A percentile compares a stretch with the other conserved stretches of the same genome.
phyloP scores from a whole-genome alignment of 805 yeast species.

The Candida cerambycidarum region DNA sequence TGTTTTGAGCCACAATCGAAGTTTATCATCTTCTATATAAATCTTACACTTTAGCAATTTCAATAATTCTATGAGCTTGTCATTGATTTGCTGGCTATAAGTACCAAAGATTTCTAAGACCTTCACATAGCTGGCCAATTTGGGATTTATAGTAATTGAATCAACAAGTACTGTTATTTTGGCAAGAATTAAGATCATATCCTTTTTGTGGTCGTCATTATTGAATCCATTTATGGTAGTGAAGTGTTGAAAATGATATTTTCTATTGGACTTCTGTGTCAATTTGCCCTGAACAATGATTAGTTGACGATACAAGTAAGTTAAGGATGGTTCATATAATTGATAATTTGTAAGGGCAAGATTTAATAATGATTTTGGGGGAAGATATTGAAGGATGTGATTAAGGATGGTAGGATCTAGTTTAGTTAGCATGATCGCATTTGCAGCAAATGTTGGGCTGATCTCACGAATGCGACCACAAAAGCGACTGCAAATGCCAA shows the following conservation, averaged over 20 bases:
- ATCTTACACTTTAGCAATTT: conserved; percentile 7
- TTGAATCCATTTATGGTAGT: conserved; percentile 22
- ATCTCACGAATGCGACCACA: no score
- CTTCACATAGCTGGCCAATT: conserved; percentile 19
- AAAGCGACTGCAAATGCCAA: no score
- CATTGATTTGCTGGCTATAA: conserved; percentile 5
- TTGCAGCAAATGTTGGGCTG: no score
- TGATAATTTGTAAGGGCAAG: conserved; percentile 34
- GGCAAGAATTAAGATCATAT: conserved; percentile 8
- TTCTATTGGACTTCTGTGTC: neutral
- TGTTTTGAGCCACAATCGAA: conserved; percentile 11
- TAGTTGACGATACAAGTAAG: conserved; percentile 27
- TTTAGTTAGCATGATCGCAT: conserved; percentile 9
- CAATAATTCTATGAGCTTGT: conserved; percentile 10
- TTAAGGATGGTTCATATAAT: conserved; percentile 33
- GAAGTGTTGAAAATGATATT: conserved; percentile 19
- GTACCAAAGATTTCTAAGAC: conserved; percentile 20
- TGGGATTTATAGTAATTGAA: conserved; percentile 23
- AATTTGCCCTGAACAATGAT: conserved; percentile 4
- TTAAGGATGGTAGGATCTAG: conserved; percentile 3
- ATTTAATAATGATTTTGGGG: conserved; percentile 29
- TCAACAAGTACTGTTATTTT: conserved; percentile 22
- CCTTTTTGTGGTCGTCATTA: conserved; percentile 12
- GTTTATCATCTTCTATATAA: conserved; percentile 11
- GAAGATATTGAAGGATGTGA: conserved; percentile 6